phyloP scores from a whole-genome alignment of 164 flowering plant species.

The Macadamia tetraphylla region DNA sequence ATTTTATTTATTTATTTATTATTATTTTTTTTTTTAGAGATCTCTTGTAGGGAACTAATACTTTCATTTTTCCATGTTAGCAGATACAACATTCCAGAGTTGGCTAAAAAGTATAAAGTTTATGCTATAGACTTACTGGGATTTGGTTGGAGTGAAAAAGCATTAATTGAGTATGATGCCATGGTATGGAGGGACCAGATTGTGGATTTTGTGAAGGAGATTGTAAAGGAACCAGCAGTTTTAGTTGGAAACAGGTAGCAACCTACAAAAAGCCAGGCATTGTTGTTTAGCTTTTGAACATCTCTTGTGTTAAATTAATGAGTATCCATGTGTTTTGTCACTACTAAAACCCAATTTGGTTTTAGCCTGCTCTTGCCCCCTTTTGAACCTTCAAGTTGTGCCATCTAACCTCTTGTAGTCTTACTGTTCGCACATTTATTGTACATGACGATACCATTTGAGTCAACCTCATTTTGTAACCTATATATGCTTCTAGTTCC shows the following conservation, averaged over 20 bases:
- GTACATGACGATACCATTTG: too few relatives aligned
- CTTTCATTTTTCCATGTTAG: constrained; percentile 8
- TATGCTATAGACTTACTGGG: constrained; percentile 94
- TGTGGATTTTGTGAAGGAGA: constrained; percentile 79
- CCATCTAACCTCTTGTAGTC: too few relatives aligned
- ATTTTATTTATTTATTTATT: too few relatives aligned
- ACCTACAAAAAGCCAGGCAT: neutral
- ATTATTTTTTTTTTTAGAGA: too few relatives aligned
- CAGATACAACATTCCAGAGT: constrained; percentile 92
- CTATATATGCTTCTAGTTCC: too few relatives aligned
- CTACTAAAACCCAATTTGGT: too few relatives aligned
- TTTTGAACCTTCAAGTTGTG: too few relatives aligned
- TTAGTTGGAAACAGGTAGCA: constrained; percentile 90
- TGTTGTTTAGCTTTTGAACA: neutral
- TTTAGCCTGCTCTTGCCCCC: too few relatives aligned
- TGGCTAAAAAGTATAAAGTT: constrained; percentile 81
- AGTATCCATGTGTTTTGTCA: too few relatives aligned
- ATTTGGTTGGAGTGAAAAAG: constrained; percentile 99
- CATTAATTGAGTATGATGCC: constrained; percentile 83
- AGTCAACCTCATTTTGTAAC: too few relatives aligned
- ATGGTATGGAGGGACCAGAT: constrained; percentile 93
- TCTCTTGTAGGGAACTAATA: neutral
- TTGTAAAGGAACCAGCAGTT: constrained; percentile 81
- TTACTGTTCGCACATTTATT: too few relatives aligned
- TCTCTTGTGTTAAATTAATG: too few relatives aligned